Evolutionary conservation across 2,329 filamentous ascomycete genomes (phyloP), one percentile per base, ranked within the genome.

Genomic region (Cercospora brassicicola): DNA sequence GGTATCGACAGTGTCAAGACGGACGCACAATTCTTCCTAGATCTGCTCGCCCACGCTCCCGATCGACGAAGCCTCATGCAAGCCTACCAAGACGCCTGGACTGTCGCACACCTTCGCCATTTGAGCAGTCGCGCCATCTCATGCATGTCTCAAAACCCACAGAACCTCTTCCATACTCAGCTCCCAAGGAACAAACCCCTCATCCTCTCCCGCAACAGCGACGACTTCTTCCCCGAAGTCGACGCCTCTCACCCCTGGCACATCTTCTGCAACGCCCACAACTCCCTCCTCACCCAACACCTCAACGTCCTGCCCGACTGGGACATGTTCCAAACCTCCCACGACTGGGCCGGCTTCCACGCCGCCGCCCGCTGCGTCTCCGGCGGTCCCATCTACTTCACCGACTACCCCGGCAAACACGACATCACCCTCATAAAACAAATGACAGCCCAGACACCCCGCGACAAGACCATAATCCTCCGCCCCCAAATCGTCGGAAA

Each of bases 371-470:
- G 95, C 57, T 96, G 93, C 78, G 84, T 99, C 9, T 94, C 90
- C 59, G 95, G 95, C 8, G 95, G 95, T 0, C 95, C 94, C 0
- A 90, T 99, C 48, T 97, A 96, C 75, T 94, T 99, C 77, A 98
- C 94, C 0, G 95, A 99, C 79, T 86, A 89, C 0, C 94, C 94
- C 0, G 94, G 93, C 0, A 82, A 92, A 68, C 93, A 98, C 78
- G 86, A 97, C 75, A 75, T 93, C 31, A 80, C 85, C 5, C 80
- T 99, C 15, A 91, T 99, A 68, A 80, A 84, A 30, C 90, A 96
- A 77, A 94, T 98, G 85, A 93, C 91, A 0, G 94, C 91, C 0
- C 82, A 85, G 10, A 95, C 91, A 0, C 84, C 88, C 0, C 83
- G 87, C 26, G 91, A 89, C 0, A 89, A 88, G 71, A 95, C 92